Percentiles rank a stretch among this genome's conserved stretches.
phyloP scores from a whole-genome alignment of 2,329 filamentous ascomycete species.

The Plenodomus tracheiphilus region DNA sequence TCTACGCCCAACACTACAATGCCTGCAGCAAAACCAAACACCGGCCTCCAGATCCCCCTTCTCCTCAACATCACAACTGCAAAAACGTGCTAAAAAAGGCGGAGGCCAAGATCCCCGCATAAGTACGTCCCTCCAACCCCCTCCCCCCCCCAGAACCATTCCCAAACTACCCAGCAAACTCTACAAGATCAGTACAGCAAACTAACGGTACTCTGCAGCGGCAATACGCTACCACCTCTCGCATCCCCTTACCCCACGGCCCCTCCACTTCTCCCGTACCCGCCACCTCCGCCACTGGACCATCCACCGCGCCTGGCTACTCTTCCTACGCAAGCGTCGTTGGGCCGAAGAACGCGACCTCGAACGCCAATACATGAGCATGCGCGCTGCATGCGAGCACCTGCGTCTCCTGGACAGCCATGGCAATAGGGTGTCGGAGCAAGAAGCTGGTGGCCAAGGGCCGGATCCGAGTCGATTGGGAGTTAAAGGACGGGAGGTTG shows the following conservation, averaged over 20 bases:
- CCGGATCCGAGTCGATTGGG: constrained; percentile 38
- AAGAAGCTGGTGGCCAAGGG: constrained; percentile 59
- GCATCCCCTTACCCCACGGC: constrained; percentile 70
- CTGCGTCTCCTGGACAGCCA: constrained; percentile 59
- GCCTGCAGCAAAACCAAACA: constrained; percentile 11
- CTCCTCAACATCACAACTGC: constrained; percentile 33
- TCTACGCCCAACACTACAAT: constrained; percentile 15
- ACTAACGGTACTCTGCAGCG: constrained; percentile 43
- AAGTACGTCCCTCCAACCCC: constrained; percentile 26
- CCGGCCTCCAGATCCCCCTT: constrained; percentile 26
- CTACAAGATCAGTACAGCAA: background rate
- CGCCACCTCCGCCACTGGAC: constrained; percentile 95
- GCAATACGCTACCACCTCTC: constrained; percentile 71
- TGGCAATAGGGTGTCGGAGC: constrained; percentile 48
- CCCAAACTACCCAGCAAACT: background rate
- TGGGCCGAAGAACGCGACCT: constrained; percentile 69
- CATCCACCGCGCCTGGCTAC: constrained; percentile 92
- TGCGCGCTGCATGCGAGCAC: constrained; percentile 84
- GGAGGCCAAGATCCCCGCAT: constrained; percentile 34
- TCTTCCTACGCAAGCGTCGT: constrained; percentile 73
- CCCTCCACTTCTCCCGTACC: constrained; percentile 85
- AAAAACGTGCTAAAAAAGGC: constrained; percentile 31
- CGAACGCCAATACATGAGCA: constrained; percentile 77
- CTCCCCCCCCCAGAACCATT: background rate
- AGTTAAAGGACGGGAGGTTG: constrained; percentile 56